Base-by-base conservation (phyloP, 2,329 filamentous ascomycete genomes). In the Aspergillus cejpii region DNA sequence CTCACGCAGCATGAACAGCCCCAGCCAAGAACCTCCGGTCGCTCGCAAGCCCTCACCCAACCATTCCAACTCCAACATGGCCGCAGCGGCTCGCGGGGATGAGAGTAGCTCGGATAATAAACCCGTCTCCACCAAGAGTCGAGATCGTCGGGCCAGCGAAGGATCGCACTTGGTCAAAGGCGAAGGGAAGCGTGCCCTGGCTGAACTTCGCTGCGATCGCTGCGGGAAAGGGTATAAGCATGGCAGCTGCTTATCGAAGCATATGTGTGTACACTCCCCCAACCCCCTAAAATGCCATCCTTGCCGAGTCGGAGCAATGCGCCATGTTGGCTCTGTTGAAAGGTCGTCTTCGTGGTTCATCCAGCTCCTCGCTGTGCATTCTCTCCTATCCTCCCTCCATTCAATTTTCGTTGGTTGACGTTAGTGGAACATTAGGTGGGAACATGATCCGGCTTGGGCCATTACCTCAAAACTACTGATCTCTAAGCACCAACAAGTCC, bases 141-240 rank as follows among this genome's bases (percentile, higher is more conserved):
- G 78, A 50, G 75, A 76, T 57, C 74, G 80, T 47, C 75, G 80
- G 54, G 79, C 89, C 49, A 96, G 90, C 66, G 91, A 97, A 66
- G 90, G 89, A 51, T 87, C 91, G 56, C 82, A 85, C 58, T 76
- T 91, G 51, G 74, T 77, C 60, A 94, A 92, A 70, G 83, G 85
- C 57, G 86, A 91, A 60, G 77, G 79, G 56, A 83, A 81, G 74
- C 90, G 88, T 73, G 79, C 80, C 69, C 85, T 81, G 62, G 81
- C 83, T 62, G 91, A 97, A 69, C 81, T 98, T 66, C 88, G 86
- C 71, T 98, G 92, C 75, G 88, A 95, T 67, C 91, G 90, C 72
- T 98, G 92, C 76, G 91, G 91, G 71, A 98, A 98, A 79, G 89
- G 89, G 73, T 98, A 98, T 81, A 98, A 98, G 83, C 92, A 98